These are phyloP conservation scores for Podaxis rugospora DNA, from an alignment of 768 basidiomycete species.

Conservation along the genomic window DNA sequence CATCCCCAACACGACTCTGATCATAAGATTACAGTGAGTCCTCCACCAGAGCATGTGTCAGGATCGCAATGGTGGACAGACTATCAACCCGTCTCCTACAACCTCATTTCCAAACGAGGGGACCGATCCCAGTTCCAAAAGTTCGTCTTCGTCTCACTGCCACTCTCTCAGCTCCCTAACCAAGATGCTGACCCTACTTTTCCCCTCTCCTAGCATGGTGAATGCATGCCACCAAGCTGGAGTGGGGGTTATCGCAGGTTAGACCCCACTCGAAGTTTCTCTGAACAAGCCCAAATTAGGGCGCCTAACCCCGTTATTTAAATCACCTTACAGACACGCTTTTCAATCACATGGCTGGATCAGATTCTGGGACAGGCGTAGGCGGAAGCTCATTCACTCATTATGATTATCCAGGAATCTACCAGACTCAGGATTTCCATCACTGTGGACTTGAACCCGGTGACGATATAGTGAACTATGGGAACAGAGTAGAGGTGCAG, in stretches of 20 bases:
- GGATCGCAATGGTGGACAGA: constrained; percentile 74
- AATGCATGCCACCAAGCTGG: constrained; percentile 47
- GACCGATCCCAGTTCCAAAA: constrained; percentile 46
- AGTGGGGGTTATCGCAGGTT: constrained; percentile 52
- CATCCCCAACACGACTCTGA: neutral
- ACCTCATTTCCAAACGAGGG: constrained; percentile 60
- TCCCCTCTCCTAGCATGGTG: constrained; percentile 34
- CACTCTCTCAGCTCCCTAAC: constrained; percentile 11
- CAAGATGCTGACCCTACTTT: neutral
- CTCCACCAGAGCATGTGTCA: constrained; percentile 52
- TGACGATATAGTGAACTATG: constrained; percentile 53
- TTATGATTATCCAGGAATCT: constrained; percentile 48
- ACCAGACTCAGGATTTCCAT: constrained; percentile 51
- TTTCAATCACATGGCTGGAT: constrained; percentile 63
- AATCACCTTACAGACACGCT: constrained; percentile 38
- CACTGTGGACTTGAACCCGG: constrained; percentile 52
- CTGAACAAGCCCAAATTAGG: neutral
- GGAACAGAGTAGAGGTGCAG: constrained; percentile 50
- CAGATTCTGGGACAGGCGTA: constrained; percentile 43
- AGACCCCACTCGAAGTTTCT: neutral
- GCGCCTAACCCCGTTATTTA: neutral
- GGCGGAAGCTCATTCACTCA: constrained; percentile 50
- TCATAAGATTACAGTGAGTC: constrained; percentile 30
- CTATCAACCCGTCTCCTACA: constrained; percentile 68
- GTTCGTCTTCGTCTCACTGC: constrained; percentile 14